Evolutionary conservation across 108 stramenopile genomes (phyloP).

Genomic region (Nannochloropsis oceanica): DNA sequence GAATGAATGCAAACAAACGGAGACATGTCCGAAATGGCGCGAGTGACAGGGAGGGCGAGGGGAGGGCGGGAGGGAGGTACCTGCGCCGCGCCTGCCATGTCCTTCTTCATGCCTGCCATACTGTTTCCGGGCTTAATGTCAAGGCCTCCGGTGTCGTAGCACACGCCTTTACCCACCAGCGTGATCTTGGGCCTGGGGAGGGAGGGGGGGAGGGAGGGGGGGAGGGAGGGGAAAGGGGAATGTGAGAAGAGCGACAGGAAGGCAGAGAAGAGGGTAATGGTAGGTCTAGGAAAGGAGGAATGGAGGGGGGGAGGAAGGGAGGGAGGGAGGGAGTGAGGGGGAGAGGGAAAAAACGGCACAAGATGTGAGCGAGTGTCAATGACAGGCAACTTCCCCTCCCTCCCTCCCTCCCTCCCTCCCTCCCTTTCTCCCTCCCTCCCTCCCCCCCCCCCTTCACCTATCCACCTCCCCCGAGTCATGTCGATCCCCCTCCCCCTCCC

Average conservation of each 20-base stretch:
- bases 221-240: too few species aligned
- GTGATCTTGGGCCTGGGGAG: too few species aligned
- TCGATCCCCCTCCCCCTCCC: background rate
- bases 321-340: background rate
- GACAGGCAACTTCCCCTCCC: too few species aligned
- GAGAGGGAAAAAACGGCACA: background rate
- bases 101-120: slow-evolving; percentile 44
- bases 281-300: too few species aligned
- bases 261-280: too few species aligned
- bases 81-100: slow-evolving; percentile 42
- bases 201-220: too few species aligned
- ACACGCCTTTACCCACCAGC: slow-evolving; percentile 42
- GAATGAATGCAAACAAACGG: background rate
- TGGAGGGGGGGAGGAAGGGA: background rate
- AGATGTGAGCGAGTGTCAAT: background rate
- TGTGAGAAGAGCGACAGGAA: too few species aligned
- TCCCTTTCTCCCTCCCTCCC: too few species aligned
- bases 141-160: slow-evolving; percentile 43
- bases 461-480: background rate
- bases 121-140: slow-evolving; percentile 32
- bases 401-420: too few species aligned
- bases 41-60: too few species aligned
- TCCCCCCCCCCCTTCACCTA: too few species aligned
- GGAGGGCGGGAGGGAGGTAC: background rate
- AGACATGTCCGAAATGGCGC: background rate